Evolutionary conservation across 1,284 basidiomycete genomes (phyloP), one percentile per base, ranked within the genome.

Genomic region (Pseudozyma tsukubaensis): DNA sequence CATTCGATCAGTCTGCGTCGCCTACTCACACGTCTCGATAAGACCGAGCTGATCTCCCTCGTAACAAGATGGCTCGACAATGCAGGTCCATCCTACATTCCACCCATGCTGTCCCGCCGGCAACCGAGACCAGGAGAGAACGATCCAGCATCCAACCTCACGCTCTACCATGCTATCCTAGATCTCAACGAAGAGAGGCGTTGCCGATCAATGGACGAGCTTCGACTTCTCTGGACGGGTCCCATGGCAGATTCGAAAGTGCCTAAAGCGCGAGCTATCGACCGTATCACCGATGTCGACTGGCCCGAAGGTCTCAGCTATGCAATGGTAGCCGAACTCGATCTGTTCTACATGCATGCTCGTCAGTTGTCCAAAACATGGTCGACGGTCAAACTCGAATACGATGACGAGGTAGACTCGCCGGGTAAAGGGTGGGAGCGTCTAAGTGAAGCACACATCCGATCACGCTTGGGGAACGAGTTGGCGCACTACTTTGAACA

Each of bases 221-320:
- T 76, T 19, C 56, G 64, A 2, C 16, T 67, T 36, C 52, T 79
- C 8, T 79, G 78, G 78, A 59, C 53, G 1, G 64, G 59, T 1
- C 65, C 76, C 7, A 76, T 79, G 76, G 56, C 63, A 13, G 76
- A 76, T 51, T 42, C 52, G 3, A 76, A 70, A n/a, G 76, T 79
- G n/a, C 67, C 71, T 12, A 76, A 76, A 55, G 62, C 59, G 2
- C 36, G 72, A 50, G 76, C 76, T n/a, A 45, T 79, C 12, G 78
- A 79, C 16, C 62, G 78, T 12, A 67, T 79, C 44, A 42, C 52
- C 14, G 72, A 76, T 9, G 67, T 77, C 14, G 78, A 79, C 50
- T 79, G 78, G 78, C 76, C 73, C 10, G 60, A 75, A 36, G 78
- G 78, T 4, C 40, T 79, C 19, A 72, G 60, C 68, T 77, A 72